These are phyloP conservation scores for Trypanosoma conorhini DNA, from an alignment of 208 protist species.

Conservation along the genomic window DNA sequence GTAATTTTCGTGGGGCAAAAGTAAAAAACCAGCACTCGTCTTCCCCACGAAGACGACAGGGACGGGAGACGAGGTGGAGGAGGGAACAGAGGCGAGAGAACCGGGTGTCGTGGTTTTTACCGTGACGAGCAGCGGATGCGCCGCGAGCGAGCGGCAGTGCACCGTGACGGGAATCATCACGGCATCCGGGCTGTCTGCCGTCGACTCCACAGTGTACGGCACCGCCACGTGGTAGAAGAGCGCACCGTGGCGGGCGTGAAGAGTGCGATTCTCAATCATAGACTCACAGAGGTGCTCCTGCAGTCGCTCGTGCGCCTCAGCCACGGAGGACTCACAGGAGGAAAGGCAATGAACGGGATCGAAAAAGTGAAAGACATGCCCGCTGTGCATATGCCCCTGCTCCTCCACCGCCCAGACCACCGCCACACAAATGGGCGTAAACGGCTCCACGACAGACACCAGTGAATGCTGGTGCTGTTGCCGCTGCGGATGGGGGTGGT, in stretches of 20 bases:
- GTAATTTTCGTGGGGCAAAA: constrained; percentile 63
- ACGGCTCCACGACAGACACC: constrained; percentile 49
- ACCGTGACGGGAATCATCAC: constrained; percentile 50
- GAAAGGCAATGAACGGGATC: constrained; percentile 58
- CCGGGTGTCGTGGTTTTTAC: background rate
- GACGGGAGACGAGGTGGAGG: constrained; percentile 16
- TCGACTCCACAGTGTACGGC: constrained; percentile 26
- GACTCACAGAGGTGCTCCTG: constrained; percentile 57
- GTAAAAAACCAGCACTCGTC: constrained; percentile 54
- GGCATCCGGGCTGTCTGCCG: constrained; percentile 28
- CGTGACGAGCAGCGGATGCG: constrained; percentile 61
- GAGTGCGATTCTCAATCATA: constrained; percentile 34
- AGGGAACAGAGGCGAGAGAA: background rate
- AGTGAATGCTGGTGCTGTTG: constrained; percentile 33
- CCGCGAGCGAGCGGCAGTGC: constrained; percentile 62
- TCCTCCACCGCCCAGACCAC: constrained; percentile 55
- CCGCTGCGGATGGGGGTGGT: background rate
- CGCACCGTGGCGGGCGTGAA: constrained; percentile 55
- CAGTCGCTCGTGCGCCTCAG: constrained; percentile 33
- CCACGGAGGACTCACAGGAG: background rate
- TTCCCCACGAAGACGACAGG: constrained; percentile 69
- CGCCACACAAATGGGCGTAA: constrained; percentile 68
- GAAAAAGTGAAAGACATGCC: constrained; percentile 73
- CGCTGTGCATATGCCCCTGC: constrained; percentile 27
- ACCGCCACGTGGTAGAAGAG: constrained; percentile 36